Conservation (phyloP, 306 rosid genomes). For the Castanea mollissima region DNA sequence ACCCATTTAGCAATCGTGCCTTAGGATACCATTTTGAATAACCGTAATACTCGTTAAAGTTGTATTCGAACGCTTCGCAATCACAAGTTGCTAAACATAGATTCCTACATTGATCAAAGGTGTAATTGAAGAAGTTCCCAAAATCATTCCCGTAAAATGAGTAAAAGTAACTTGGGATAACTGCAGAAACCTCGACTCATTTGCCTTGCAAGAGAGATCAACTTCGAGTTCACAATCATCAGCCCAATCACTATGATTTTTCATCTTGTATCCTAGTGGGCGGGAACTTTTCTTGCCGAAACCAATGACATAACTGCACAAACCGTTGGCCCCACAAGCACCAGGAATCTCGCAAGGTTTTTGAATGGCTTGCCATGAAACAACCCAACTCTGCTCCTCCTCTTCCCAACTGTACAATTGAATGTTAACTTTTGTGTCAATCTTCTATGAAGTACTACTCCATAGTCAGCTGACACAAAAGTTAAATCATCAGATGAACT, state of each 20-base stretch:
- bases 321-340: slow-evolving; percentile 33
- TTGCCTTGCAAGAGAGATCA: slow-evolving; percentile 1
- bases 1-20: slow-evolving; percentile 28
- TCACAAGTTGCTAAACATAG: slow-evolving; percentile 19
- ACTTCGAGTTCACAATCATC: slow-evolving; percentile 43
- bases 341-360: slow-evolving; percentile 25
- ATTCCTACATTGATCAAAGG: slow-evolving; percentile 8
- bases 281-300: slow-evolving; percentile 27
- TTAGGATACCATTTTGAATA: slow-evolving; percentile 16
- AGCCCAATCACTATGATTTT: slow-evolving; percentile 27
- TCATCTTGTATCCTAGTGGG: slow-evolving; percentile 23
- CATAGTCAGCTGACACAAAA: slow-evolving; percentile 25
- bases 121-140: not conserved
- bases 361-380: slow-evolving; percentile 28
- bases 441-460: slow-evolving; percentile 22
- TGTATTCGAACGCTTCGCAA: slow-evolving; percentile 27
- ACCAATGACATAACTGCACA: slow-evolving; percentile 7
- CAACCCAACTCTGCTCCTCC: slow-evolving; percentile 10
- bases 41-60: not conserved
- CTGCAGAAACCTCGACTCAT: slow-evolving; percentile 16
- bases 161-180: slow-evolving; percentile 2
- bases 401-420: slow-evolving; percentile 24
- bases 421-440: not conserved
- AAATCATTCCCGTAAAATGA: slow-evolving; percentile 28
- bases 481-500: slow-evolving; percentile 14